Percentiles rank a stretch among this genome's conserved stretches.
Conservation (phyloP, 805 yeast species). For the Lipomyces oligophaga region DNA sequence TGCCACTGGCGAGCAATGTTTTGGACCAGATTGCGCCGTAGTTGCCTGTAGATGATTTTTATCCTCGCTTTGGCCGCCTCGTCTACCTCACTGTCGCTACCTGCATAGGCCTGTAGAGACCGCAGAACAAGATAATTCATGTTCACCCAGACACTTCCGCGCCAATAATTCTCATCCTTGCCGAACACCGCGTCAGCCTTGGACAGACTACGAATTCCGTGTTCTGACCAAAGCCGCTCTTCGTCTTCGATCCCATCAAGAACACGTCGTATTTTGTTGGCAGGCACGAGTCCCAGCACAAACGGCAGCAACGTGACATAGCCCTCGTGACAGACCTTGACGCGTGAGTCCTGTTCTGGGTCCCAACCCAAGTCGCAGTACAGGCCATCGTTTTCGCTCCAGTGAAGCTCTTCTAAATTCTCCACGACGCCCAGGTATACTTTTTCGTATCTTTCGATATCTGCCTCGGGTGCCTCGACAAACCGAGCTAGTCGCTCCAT, state of each 20-base stretch:
- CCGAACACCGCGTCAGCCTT: constrained; percentile 61
- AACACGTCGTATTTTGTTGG: constrained; percentile 39
- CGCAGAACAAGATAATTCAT: constrained; percentile 81
- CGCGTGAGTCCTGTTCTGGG: constrained; percentile 30
- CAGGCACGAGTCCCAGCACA: constrained; percentile 55
- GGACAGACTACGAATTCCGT: constrained; percentile 79
- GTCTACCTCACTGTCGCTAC: constrained; percentile 36
- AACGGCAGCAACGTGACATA: constrained; percentile 86
- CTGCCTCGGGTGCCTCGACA: constrained; percentile 58
- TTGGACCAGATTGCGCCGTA: constrained; percentile 63
- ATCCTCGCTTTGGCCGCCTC: constrained; percentile 45
- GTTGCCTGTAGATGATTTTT: constrained; percentile 54
- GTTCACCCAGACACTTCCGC: constrained; percentile 90
- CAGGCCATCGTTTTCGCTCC: constrained; percentile 62
- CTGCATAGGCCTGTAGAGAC: constrained; percentile 54
- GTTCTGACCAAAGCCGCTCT: constrained; percentile 68
- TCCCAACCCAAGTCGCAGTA: constrained; percentile 72
- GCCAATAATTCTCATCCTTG: constrained; percentile 89
- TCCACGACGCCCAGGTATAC: constrained; percentile 55
- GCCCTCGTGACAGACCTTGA: constrained; percentile 84
- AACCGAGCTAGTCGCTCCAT: constrained; percentile 68
- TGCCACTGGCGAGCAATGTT: constrained; percentile 70
- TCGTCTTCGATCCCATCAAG: constrained; percentile 63
- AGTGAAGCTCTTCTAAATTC: constrained; percentile 72
- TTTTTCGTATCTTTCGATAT: constrained; percentile 44